Evolutionary conservation across 78 protist genomes (phyloP).

Genomic region (Dictyostelium discoideum): DNA sequence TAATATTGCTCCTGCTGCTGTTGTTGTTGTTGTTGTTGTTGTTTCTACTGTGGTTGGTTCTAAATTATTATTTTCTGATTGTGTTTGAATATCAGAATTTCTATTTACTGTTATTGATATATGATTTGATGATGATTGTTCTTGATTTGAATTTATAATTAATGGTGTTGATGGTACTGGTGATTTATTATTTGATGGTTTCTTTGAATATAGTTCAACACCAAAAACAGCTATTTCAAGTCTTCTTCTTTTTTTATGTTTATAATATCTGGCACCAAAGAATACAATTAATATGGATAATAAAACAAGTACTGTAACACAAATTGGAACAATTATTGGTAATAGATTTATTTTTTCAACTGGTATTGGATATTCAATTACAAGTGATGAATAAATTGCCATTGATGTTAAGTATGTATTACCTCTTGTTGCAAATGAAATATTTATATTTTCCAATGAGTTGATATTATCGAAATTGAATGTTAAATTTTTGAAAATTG

Average conservation of each 20-base stretch:
- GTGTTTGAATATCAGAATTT: neutral
- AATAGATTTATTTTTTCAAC: neutral
- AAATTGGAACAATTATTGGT: neutral
- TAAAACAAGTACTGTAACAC: neutral
- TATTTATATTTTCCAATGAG: neutral
- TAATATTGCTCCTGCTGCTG: no score
- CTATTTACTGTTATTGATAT: neutral
- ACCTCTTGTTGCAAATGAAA: neutral
- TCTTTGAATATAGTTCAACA: neutral
- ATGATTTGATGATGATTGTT: neutral
- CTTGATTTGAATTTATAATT: neutral
- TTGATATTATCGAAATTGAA: neutral
- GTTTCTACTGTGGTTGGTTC: neutral
- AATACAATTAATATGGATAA: neutral
- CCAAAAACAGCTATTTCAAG: neutral
- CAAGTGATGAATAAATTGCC: neutral
- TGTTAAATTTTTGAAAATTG: neutral
- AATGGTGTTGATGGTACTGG: neutral
- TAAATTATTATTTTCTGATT: neutral
- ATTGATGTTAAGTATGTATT: neutral
- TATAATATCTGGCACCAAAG: neutral
- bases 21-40: no score
- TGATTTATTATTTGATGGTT: neutral
- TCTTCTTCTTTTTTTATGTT: neutral
- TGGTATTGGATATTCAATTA: neutral